Conservation (phyloP, 225 moss, liverwort and hornwort species). For the Neckera pumila region DNA sequence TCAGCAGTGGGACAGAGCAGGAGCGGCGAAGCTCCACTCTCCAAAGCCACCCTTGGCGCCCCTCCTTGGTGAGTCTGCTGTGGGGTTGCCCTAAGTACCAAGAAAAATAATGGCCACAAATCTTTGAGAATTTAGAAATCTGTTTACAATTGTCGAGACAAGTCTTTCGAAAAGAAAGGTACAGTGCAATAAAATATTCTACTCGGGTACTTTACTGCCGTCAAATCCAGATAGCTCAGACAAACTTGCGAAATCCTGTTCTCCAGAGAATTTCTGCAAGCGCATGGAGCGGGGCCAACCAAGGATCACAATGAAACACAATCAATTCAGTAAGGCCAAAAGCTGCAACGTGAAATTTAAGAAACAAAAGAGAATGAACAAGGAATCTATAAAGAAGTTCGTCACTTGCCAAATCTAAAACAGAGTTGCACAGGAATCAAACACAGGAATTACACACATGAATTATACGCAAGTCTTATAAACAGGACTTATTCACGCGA, state of each 20-base stretch:
- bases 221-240: conserved; percentile 54
- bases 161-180: not conserved
- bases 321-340: not conserved
- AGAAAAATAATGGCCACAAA: not conserved
- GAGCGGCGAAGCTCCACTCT: too few relatives aligned
- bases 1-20: too few relatives aligned
- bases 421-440: not conserved
- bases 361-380: not conserved
- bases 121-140: not conserved
- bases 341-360: not conserved
- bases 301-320: not conserved
- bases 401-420: not conserved
- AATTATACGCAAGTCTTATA: not conserved
- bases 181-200: not conserved
- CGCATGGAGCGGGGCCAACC: not conserved
- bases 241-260: conserved; percentile 69
- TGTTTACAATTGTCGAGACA: not conserved
- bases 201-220: conserved; percentile 12
- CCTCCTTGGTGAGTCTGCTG: too few relatives aligned
- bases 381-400: not conserved
- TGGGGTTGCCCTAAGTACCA: too few relatives aligned
- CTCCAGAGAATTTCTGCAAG: conserved; percentile 70
- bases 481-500: not conserved
- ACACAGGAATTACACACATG: not conserved
- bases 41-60: too few relatives aligned